Percentiles rank a stretch among this genome's conserved stretches.
These are phyloP conservation scores for Pyrenophora seminiperda DNA, from an alignment of 2,329 filamentous ascomycete species.

Conservation along the genomic window DNA sequence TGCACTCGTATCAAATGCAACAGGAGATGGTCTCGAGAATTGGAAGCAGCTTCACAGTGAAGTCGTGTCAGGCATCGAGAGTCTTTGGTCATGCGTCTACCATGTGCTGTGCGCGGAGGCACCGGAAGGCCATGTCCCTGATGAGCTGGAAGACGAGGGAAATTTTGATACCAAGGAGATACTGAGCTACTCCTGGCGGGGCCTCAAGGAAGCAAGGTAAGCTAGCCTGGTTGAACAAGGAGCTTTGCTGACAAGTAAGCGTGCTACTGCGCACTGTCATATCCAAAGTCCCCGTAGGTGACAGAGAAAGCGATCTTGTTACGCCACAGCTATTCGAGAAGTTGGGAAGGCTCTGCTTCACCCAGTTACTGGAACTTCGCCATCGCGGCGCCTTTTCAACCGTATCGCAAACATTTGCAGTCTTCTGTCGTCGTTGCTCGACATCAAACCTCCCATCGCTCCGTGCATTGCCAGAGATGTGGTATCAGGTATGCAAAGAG, in stretches of 20 bases:
- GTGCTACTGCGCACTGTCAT: conserved; percentile 65
- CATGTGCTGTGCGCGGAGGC: conserved; percentile 89
- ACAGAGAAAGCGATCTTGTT: conserved; percentile 26
- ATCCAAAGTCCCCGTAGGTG: conserved; percentile 44
- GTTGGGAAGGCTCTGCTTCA: conserved; percentile 77
- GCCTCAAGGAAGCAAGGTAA: conserved; percentile 91
- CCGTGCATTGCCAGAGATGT: conserved; percentile 62
- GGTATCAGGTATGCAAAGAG: conserved; percentile 62
- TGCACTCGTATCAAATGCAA: conserved; percentile 14
- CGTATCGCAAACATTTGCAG: conserved; percentile 83
- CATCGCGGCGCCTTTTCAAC: conserved; percentile 94
- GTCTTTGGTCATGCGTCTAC: conserved; percentile 78
- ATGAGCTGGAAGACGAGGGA: conserved; percentile 73
- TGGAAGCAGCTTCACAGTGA: conserved; percentile 57
- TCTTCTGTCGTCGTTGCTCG: conserved; percentile 73
- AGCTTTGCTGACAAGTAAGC: conserved; percentile 53
- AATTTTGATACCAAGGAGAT: conserved; percentile 84
- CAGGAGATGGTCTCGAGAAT: conserved; percentile 12
- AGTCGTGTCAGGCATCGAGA: conserved; percentile 64
- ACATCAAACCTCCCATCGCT: conserved; percentile 56
- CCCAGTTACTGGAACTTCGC: conserved; percentile 78
- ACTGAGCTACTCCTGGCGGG: conserved; percentile 92
- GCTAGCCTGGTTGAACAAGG: conserved; percentile 3
- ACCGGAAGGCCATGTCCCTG: conserved; percentile 82
- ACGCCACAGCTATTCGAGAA: conserved; percentile 61